Evolutionary conservation across 176 grass and related monocot genomes (phyloP).

Genomic region (Chloris gayana): DNA sequence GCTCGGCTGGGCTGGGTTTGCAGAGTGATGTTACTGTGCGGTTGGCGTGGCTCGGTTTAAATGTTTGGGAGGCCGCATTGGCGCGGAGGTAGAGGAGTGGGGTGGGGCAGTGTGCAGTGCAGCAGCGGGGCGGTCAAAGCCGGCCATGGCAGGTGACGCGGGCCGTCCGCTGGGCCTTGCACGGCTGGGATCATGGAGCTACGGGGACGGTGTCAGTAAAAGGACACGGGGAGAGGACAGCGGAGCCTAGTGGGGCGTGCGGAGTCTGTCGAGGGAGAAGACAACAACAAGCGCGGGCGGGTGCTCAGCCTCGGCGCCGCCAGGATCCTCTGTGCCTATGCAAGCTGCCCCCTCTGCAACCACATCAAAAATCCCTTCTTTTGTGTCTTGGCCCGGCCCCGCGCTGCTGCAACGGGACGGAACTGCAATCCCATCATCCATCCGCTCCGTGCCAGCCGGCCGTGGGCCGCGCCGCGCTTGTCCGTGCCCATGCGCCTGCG

Average conservation of each 20-base stretch:
- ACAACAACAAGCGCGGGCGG: conserved; percentile 12
- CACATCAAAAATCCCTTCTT: too few species aligned
- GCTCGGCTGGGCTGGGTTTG: background rate
- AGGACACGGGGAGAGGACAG: background rate
- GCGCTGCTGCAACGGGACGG: too few species aligned
- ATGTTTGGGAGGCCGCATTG: conserved; percentile 32
- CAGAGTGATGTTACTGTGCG: background rate
- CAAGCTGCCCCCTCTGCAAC: too few species aligned
- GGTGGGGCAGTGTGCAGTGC: conserved; percentile 46
- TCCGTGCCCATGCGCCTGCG: background rate
- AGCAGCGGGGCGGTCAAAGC: conserved; percentile 27
- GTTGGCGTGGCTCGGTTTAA: conserved; percentile 31
- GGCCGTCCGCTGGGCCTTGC: background rate
- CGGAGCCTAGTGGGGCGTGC: conserved; percentile 20
- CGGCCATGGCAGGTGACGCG: background rate
- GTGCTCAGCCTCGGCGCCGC: too few species aligned
- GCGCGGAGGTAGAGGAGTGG: conserved; percentile 48
- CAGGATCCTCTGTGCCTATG: conserved; percentile 1
- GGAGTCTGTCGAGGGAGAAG: background rate
- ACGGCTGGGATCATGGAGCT: background rate
- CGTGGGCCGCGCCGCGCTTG: background rate
- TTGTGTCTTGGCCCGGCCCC: too few species aligned
- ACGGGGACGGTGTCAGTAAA: background rate
- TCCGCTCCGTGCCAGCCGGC: background rate
- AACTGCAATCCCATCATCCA: too few species aligned